These are phyloP conservation scores for Pestalotiopsis sp. DNA, from an alignment of 2,329 filamentous ascomycete genomes.

Conservation along the genomic window DNA sequence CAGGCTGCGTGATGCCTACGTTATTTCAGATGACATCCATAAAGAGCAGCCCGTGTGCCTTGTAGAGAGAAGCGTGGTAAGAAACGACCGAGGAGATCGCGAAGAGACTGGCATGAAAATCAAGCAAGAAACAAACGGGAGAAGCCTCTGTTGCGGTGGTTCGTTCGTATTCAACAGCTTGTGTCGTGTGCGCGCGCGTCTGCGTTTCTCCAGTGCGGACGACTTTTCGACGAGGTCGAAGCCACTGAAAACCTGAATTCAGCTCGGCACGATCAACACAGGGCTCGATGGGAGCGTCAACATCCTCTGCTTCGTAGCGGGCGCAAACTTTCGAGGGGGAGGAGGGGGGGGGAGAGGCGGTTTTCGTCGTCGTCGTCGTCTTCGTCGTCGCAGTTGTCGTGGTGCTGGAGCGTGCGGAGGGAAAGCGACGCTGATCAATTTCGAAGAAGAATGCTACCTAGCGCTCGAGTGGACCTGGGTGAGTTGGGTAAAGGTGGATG, in stretches of 20 bases:
- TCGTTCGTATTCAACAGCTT: background rate
- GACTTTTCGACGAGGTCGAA: background rate
- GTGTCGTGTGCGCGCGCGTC: background rate
- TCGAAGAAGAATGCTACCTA: slow-evolving; percentile 13
- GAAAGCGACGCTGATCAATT: slow-evolving; percentile 10
- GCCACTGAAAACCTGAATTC: background rate
- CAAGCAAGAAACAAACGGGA: background rate
- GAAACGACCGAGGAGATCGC: background rate
- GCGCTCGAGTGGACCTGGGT: slow-evolving; percentile 4
- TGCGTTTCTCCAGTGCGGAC: background rate
- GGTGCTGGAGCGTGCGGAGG: background rate
- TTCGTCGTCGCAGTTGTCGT: background rate
- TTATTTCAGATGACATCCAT: background rate
- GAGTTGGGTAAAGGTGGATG: background rate
- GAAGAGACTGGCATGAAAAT: background rate
- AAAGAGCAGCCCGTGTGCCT: background rate
- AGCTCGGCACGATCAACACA: background rate
- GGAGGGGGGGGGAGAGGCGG: background rate
- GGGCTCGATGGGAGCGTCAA: background rate
- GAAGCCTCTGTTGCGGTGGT: background rate
- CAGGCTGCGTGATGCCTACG: slow-evolving; percentile 1
- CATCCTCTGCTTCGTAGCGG: background rate
- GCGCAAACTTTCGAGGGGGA: background rate
- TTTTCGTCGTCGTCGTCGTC: background rate
- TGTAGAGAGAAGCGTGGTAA: background rate